phyloP scores from a whole-genome alignment of 2,329 filamentous ascomycete species.

The Phialophora macrospora region DNA sequence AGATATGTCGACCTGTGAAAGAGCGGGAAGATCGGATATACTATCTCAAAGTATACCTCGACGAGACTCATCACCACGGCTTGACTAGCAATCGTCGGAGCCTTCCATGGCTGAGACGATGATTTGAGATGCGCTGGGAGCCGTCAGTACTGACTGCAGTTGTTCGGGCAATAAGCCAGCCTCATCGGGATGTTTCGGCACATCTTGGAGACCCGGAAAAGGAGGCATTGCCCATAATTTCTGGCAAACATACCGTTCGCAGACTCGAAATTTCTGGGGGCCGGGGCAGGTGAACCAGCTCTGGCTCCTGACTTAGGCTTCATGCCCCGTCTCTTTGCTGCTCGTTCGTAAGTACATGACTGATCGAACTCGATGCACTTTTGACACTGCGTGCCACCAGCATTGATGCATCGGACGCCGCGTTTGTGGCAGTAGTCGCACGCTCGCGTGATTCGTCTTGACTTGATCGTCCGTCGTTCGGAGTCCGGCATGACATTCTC shows the following conservation, averaged over 20 bases:
- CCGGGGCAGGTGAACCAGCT: slow-evolving; percentile 3
- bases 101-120: slow-evolving; percentile 45
- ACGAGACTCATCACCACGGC: slow-evolving; percentile 51
- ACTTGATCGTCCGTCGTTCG: slow-evolving; percentile 16
- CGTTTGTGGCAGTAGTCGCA: slow-evolving; percentile 58
- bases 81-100: slow-evolving; percentile 49
- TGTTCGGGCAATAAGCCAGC: slow-evolving; percentile 3
- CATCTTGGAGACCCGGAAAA: slow-evolving; percentile 2
- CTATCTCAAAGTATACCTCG: slow-evolving; percentile 58
- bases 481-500: slow-evolving; percentile 22
- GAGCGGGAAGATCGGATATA: slow-evolving; percentile 61
- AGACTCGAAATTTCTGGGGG: slow-evolving; percentile 9
- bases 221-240: slow-evolving; percentile 10
- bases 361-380: slow-evolving; percentile 58
- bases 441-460: slow-evolving; percentile 33
- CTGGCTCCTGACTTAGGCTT: slow-evolving; percentile 32
- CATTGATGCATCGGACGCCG: slow-evolving; percentile 52
- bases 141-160: slow-evolving; percentile 9
- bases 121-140: slow-evolving; percentile 11
- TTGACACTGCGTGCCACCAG: slow-evolving; percentile 50
- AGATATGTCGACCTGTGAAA: slow-evolving; percentile 56
- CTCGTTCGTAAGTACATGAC: slow-evolving; percentile 56
- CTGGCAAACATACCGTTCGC: slow-evolving; percentile 10
- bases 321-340: slow-evolving; percentile 49
- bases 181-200: slow-evolving; percentile 1